Conservation (phyloP, 257 asterid genomes). For the Lavandula angustifolia region DNA sequence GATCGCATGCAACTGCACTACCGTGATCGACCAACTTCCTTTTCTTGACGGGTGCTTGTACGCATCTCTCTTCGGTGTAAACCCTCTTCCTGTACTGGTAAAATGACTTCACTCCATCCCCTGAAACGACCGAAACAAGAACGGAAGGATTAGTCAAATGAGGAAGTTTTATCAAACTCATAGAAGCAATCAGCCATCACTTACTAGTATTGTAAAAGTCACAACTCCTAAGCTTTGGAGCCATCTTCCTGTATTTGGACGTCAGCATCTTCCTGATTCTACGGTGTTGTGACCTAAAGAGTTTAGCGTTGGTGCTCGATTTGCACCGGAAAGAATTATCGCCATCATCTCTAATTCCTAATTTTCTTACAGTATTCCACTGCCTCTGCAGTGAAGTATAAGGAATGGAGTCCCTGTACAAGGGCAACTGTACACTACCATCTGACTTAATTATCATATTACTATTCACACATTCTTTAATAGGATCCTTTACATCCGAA, state of each 20-base stretch:
- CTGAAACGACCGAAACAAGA: slow-evolving; percentile 38
- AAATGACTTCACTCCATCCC: slow-evolving; percentile 60
- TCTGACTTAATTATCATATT: slow-evolving; percentile 56
- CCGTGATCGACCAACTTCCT: slow-evolving; percentile 62
- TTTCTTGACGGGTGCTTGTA: slow-evolving; percentile 58
- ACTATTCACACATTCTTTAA: slow-evolving; percentile 57
- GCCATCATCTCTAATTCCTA: slow-evolving; percentile 97
- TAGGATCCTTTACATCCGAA: slow-evolving; percentile 27
- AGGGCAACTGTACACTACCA: slow-evolving; percentile 84
- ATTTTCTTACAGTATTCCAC: slow-evolving; percentile 60
- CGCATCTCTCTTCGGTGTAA: slow-evolving; percentile 56
- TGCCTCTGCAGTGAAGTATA: slow-evolving; percentile 60
- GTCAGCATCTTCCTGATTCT: slow-evolving; percentile 74
- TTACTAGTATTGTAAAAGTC: slow-evolving; percentile 62
- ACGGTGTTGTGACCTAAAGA: slow-evolving; percentile 62
- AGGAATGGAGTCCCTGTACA: slow-evolving; percentile 65
- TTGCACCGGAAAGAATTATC: slow-evolving; percentile 83
- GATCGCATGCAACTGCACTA: slow-evolving; percentile 51
- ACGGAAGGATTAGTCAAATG: slow-evolving; percentile 10
- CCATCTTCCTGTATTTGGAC: slow-evolving; percentile 70
- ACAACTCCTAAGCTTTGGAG: slow-evolving; percentile 61
- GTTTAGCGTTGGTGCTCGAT: slow-evolving; percentile 62
- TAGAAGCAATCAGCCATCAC: slow-evolving; percentile 33
- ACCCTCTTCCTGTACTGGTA: slow-evolving; percentile 63
- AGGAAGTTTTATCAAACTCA: slow-evolving; percentile 3